Base-by-base conservation (phyloP, 257 asterid genomes). In the Eustoma russellianum region DNA sequence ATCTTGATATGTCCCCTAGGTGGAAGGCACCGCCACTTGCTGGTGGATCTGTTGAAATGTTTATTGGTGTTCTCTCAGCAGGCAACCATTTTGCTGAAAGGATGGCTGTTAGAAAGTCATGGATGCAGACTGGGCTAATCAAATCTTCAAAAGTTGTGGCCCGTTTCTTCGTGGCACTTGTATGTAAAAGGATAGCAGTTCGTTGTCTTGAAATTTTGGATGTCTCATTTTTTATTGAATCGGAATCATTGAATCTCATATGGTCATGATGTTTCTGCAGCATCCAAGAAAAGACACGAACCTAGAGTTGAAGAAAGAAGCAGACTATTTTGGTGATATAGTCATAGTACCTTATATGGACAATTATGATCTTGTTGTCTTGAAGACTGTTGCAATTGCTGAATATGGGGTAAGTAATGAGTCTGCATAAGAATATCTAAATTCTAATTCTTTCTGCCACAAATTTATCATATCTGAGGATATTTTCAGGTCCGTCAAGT, bases 51-150 rank as follows among this genome's bases (percentile, higher is more conserved):
- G 90, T 80, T 41, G 94, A 84, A 66, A 65, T 91, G 53, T 84
- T 91, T 81, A 82, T 91, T 38, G 98, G 98, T 50, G 60, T 91
- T 74, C 94, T 91, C 52, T 91, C 98, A 3, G 96, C 98, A 8
- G 96, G 96, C 53, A 91, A 84, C 69, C 98, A 91, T 76, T 87
- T 91, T 70, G 95, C 94, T 7, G 98, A 91, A 76, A 70, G 98
- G 33, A 91, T 91, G 98, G 98, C 95, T 38, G 89, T 79, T 44
- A 75, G 98, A 70, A 84, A 69, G 66, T 87, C 98, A 53, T 91
- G 98, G 98, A 85, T 91, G 96, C 96, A 82, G 59, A 85, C 87
- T 55, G 59, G 62, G 60, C 80, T 82, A 40, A 65, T 91, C 66
- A 78, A 71, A 70, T 87, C 95, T 33, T 75, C 95, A 14, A 63